Conservation (phyloP, 2,329 filamentous ascomycete genomes). For the Falciphora oryzae region DNA sequence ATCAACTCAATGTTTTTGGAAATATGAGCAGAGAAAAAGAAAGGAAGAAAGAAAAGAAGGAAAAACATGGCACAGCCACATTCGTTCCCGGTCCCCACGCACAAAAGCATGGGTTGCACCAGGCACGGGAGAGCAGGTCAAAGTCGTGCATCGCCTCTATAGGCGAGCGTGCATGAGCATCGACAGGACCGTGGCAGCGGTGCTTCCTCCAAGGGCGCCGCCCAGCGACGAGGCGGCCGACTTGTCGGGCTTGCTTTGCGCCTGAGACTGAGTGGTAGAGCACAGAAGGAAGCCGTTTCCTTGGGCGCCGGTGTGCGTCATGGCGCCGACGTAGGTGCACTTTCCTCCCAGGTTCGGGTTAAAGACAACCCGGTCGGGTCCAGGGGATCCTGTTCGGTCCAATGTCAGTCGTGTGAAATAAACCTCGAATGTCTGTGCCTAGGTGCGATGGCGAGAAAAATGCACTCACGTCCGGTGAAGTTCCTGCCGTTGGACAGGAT, state of each 20-base stretch:
- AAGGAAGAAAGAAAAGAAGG: too few species aligned
- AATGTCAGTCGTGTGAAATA: background rate
- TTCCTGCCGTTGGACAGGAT: constrained; percentile 28
- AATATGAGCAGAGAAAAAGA: background rate
- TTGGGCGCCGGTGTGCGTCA: constrained; percentile 61
- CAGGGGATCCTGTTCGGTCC: constrained; percentile 39
- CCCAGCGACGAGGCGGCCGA: too few species aligned
- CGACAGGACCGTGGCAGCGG: too few species aligned
- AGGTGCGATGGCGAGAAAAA: background rate
- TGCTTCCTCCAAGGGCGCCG: too few species aligned
- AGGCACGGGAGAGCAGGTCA: too few species aligned
- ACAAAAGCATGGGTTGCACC: too few species aligned
- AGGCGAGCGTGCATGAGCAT: too few species aligned
- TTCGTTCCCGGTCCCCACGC: too few species aligned
- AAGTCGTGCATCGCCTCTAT: too few species aligned
- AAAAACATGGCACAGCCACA: too few species aligned
- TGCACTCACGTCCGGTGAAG: constrained; percentile 31
- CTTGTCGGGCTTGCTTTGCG: too few species aligned
- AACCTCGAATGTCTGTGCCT: background rate
- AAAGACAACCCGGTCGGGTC: constrained; percentile 58
- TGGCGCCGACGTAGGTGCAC: constrained; percentile 45
- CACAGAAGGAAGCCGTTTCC: constrained; percentile 60
- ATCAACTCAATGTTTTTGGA: background rate
- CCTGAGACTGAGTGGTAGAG: background rate
- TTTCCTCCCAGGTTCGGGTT: constrained; percentile 12